Base-by-base conservation (phyloP, 2,329 filamentous ascomycete species). In the Knoxdaviesia capensis region DNA sequence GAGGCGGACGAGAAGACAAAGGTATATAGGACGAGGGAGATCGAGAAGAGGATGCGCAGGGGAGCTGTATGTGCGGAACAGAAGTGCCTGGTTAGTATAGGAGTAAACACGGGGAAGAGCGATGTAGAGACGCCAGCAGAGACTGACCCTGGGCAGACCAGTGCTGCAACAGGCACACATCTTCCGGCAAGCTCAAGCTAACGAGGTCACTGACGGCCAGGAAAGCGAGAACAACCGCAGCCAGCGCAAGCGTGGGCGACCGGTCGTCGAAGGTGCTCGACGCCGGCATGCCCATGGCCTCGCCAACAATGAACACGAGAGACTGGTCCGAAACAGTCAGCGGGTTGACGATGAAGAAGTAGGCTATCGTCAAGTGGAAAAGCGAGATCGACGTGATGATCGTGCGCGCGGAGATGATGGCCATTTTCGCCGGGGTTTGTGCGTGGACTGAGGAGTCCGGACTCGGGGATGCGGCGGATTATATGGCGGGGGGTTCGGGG, bases 341-440 rank as follows among this genome's bases (percentile, higher is more conserved):
- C 5, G 87, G 87, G 45, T 69, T 77, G 36, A 74, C 79, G 52
- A 92, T 68, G 62, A 94, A 80, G 64, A 90, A 84, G 60, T 79
- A 86, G 52, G 78, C 85, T 40, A 90, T 65, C 5, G 82, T 83
- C 48, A 94, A 60, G 61, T 94, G 83, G 64, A 90, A 85, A 55
- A 93, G 71, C 50, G 80, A 81, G 50, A 94, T 64, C 41, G 76
- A 78, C 51, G 82, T 80, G 51, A 94, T 79, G 57, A 94, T 78
- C 6, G 79, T 83, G 54, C 72, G 80, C 46, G 78, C 77, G 2
- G 83, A 86, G 53, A 94, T 70, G 56, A 92, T 66, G 32, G 75
- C 80, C 87, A 94, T 94, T 47, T 42, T 65, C 51, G 51, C 43
- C 39, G 39, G 34, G 7, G 37, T 28, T 6, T 38, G 41, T 39